Base-by-base conservation (phyloP, 352 stramenopile genomes). In the Thraustochytrium sp. region DNA sequence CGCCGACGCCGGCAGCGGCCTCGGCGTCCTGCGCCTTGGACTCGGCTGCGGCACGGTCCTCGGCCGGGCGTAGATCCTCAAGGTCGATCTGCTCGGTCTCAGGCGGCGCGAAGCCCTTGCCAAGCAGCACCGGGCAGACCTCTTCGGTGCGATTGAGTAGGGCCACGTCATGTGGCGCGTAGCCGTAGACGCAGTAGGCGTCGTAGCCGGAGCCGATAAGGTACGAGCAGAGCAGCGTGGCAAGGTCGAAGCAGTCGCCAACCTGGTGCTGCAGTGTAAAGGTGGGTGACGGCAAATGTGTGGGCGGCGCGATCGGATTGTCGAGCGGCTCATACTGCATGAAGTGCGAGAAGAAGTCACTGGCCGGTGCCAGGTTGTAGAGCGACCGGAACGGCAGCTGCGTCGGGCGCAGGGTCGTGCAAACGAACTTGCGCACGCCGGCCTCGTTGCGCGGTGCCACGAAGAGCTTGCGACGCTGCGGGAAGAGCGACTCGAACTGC, bases 281-380 rank as follows among this genome's bases (percentile, higher is more conserved):
- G 0, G 89, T 87, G 26, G 93, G 92, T 18, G 86, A 86, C 21
- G 86, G 84, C 11, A 97, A 84, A 82, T 88, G 95, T 53, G 86
- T 84, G 0, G 93, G 93, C 31, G 91, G 90, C 1, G 84, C 87
- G n/a, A 87, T 84, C 23, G 93, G 91, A 55, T 95, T 90, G 2
- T 92, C 92, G 3, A 98, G 89, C 8, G 94, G 94, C 82, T 98
- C 95, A 86, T 98, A 98, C 84, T 96, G 88, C 48, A 98, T 88
- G 51, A 91, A 92, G 13, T 93, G 89, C 0, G 95, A 90, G n/a
- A 98, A 85, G 85, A 98, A 98, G 5, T 90, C 87, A 21, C 92
- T 89, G 65, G 94, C 89, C 11, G 90, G 85, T 18, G 92, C 87
- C 9, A 96, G 87, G 64, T 98, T 92, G 86, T 98, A 98, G 3